Conservation (phyloP, 2,329 filamentous ascomycete genomes). For the Aspergillus sp. region DNA sequence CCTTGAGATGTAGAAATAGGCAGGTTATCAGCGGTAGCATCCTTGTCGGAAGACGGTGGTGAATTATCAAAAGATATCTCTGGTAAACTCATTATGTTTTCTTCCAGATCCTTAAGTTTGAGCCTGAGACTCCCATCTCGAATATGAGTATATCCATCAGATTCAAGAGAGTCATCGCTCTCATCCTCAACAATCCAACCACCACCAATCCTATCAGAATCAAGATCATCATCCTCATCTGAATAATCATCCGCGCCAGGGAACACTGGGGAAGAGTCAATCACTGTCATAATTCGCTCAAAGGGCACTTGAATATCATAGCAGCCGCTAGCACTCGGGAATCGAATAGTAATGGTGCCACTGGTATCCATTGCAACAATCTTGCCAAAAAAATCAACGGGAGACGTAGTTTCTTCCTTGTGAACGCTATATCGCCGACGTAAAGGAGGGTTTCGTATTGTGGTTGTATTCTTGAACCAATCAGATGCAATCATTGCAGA, state of each 20-base stretch:
- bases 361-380: conserved; percentile 55
- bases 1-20: background rate
- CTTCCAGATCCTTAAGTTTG: background rate
- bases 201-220: conserved; percentile 44
- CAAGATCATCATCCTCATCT: conserved; percentile 32
- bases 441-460: conserved; percentile 16
- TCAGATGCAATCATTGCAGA: conserved; percentile 13
- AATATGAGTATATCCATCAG: background rate
- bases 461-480: conserved; percentile 23
- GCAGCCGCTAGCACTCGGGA: conserved; percentile 51
- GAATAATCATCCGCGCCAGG: no score
- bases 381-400: conserved; percentile 56
- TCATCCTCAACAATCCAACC: conserved; percentile 42
- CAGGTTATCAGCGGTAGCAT: conserved; percentile 2
- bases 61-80: conserved; percentile 10
- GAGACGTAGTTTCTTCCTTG: conserved; percentile 10
- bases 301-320: conserved; percentile 50
- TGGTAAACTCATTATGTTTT: conserved; percentile 3
- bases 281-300: conserved; percentile 51
- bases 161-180: conserved; percentile 32
- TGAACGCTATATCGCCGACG: conserved; percentile 20
- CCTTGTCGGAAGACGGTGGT: conserved; percentile 1
- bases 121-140: no score
- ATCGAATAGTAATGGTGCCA: conserved; percentile 54
- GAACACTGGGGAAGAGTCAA: conserved; percentile 17